Base-by-base conservation (phyloP, 805 yeast genomes). In the Brettanomyces anomalus region DNA sequence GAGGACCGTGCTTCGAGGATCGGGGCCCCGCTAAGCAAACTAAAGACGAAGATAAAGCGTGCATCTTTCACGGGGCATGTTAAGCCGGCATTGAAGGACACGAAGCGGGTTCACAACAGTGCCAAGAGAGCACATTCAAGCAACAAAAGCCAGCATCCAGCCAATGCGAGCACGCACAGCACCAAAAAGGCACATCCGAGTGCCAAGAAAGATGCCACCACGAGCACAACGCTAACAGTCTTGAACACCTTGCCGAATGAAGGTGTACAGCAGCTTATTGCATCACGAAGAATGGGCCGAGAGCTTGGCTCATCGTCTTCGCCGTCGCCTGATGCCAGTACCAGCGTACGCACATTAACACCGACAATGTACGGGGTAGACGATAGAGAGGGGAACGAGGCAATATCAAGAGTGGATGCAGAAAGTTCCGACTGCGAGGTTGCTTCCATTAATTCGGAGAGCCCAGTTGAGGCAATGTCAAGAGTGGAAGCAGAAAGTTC, bases 341-440 rank as follows among this genome's bases (percentile, higher is more conserved):
- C 15, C 31, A 36, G 39, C n/a, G 39, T 36, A 16, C 30, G 31
- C 14, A 21, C 39, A 16, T n/a, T 36, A n/a, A 36, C 39, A 10
- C 39, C 39, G 13, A 28, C 39, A 20, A 20, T 36, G 39, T 36
- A 35, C 20, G 37, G 37, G 7, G 21, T 13, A 7, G n/a, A 35
- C 13, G 20, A 13, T 16, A 7, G 21, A 15, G 21, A 20, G 13
- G 21, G 20, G 20, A 13, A 18, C 7, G 18, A 16, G 20, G 17
- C 18, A 7, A 15, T 13, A 16, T 7, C 10, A 17, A 33, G 8
- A 8, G 36, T 15, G 15, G 13, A 20, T 13, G 18, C 20, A 35
- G 18, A 15, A 16, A 35, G 26, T 3, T 7, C 10, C 10, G 28
- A 24, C 28, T 24, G 28, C 3, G 28, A 24, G 28, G 6, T 11